Base-by-base conservation (phyloP, 768 basidiomycete species). In the Fomitopsis serialis region DNA sequence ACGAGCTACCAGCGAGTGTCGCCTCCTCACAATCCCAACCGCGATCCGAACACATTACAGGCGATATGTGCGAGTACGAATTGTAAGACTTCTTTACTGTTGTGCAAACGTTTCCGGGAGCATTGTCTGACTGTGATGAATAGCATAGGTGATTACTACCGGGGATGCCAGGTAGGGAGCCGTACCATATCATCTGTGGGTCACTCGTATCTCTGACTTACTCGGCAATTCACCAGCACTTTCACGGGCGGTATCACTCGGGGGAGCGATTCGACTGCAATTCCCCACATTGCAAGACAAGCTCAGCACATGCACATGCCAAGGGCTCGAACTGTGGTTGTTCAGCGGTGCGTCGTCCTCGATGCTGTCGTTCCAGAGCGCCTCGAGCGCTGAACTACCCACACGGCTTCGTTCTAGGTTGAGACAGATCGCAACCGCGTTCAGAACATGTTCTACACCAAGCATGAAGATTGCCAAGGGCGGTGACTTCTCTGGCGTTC, bases 81-180 rank as follows among this genome's bases (percentile, higher is more conserved):
- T 25, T 52, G 57, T 58, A 35, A 49, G 57, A 46, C 13, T 5
- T 12, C 29, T 46, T 34, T 22, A 36, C 11, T 36, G 8, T 32
- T n/a, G n/a, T 2, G 36, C 21, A 12, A 17, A 6, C 44, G 34
- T 11, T 15, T 32, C 29, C 11, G 29, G 36, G 48, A 11, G 11
- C 48, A 42, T 35, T 19, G 19, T 10, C 17, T 32, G 29, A 32
- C 11, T 32, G 6, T 6, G 27, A 21, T 21, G 4, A 40, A 23
- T 17, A 59, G 58, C 10, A 59, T 56, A 11, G 58, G 58, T 19
- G 58, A 59, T 34, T 59, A 56, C 36, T 56, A 59, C 24, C 54
- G 58, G 19, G 58, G 58, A 12, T 59, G 58, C 27, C 40, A 51
- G 45, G 58, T 59, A 22, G 37, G 57, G 7, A 47, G 6, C 11